A percentile compares a stretch with the other conserved stretches of the same genome.
These are phyloP conservation scores for Cercospora sojina DNA, from an alignment of 2,329 filamentous ascomycete species.

Conservation along the genomic window DNA sequence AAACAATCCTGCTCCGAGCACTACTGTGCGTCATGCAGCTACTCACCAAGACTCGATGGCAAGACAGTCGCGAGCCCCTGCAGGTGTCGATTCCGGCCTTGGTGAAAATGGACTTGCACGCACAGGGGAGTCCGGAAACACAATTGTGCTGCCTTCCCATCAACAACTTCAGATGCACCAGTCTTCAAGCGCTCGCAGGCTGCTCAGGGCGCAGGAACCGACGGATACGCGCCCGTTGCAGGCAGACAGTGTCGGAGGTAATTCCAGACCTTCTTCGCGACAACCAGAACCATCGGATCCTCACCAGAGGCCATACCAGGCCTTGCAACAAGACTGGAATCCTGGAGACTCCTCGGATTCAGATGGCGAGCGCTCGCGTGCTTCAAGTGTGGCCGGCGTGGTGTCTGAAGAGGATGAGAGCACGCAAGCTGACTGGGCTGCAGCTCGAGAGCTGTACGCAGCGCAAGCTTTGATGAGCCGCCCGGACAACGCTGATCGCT, in stretches of 20 bases:
- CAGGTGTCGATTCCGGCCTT: not conserved
- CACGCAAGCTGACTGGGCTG: not conserved
- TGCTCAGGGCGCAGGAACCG: not conserved
- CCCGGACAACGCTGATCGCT: not conserved
- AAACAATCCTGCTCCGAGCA: not conserved
- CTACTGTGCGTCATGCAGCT: not conserved
- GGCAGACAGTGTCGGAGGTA: not conserved
- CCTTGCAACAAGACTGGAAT: not conserved
- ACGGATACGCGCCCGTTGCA: not conserved
- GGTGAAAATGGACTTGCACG: not conserved
- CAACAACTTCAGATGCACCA: not conserved
- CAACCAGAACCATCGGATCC: not conserved
- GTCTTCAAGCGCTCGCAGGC: not conserved
- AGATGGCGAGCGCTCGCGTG: not conserved
- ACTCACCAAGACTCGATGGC: not conserved
- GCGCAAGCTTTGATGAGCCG: not conserved
- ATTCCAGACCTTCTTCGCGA: not conserved
- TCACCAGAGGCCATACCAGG: not conserved
- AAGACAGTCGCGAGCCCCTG: not conserved
- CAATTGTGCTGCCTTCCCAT: not conserved
- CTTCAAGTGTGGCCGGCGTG: not conserved
- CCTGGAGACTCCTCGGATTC: not conserved
- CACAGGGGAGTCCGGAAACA: not conserved
- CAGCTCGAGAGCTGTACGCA: not conserved
- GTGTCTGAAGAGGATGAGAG: not conserved